These are phyloP conservation scores for Leccinum angustisporum DNA, from an alignment of 1,284 basidiomycete species.

Conservation along the genomic window DNA sequence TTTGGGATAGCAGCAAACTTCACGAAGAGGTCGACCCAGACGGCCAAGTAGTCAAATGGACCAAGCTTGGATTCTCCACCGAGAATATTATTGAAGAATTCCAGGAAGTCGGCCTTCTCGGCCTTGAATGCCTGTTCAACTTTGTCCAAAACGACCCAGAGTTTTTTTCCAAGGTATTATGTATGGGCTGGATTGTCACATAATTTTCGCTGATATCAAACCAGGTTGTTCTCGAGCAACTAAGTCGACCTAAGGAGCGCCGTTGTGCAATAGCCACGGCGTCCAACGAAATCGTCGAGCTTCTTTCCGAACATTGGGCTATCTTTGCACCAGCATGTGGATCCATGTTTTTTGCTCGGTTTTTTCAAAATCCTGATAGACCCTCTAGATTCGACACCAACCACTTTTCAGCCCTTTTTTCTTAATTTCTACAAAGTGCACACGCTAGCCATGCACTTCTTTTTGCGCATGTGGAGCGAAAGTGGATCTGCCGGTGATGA, in stretches of 20 bases:
- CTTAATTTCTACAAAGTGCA: constrained; percentile 87
- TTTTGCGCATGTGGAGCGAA: constrained; percentile 94
- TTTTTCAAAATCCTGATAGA: constrained; percentile 21
- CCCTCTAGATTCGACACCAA: constrained; percentile 70
- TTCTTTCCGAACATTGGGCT: constrained; percentile 85
- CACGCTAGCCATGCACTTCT: constrained; percentile 82
- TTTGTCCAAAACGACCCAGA: constrained; percentile 74
- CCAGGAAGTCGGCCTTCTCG: constrained; percentile 79
- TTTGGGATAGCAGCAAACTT: constrained; percentile 70
- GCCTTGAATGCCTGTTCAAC: constrained; percentile 81
- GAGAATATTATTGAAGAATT: constrained; percentile 86
- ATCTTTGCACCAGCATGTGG: constrained; percentile 77
- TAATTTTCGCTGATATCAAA: constrained; percentile 4
- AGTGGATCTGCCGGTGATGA: constrained; percentile 81
- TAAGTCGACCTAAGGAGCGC: constrained; percentile 73
- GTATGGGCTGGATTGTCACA: neutral
- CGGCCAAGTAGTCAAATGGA: constrained; percentile 66
- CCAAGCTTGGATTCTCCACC: constrained; percentile 74
- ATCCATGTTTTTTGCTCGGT: constrained; percentile 28
- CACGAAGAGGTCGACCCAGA: constrained; percentile 50
- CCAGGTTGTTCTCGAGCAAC: constrained; percentile 82
- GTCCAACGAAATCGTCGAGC: constrained; percentile 84
- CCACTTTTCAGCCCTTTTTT: constrained; percentile 87
- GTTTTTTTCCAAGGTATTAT: constrained; percentile 76
- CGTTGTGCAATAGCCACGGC: constrained; percentile 87